Percentiles rank a stretch among this genome's conserved stretches.
phyloP scores from a whole-genome alignment of 140 eudicot genomes.

The Senecio squalidus region DNA sequence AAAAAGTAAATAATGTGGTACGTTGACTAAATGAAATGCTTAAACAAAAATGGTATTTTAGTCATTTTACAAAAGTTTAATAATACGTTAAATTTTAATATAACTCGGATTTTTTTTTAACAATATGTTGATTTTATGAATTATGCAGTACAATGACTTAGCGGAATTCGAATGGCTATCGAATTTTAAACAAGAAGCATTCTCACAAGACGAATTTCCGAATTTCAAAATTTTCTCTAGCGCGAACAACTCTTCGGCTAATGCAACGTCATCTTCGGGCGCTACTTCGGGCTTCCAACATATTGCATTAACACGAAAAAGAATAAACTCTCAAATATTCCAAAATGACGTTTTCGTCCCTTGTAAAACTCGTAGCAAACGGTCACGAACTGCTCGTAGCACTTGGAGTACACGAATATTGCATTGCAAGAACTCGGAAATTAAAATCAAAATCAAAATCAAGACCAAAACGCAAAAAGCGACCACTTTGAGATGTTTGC shows the following conservation, averaged over 20 bases:
- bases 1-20: no score
- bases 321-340: conserved; percentile 28
- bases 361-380: conserved; percentile 42
- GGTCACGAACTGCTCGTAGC: conserved; percentile 38
- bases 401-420: conserved; percentile 38
- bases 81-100: no score
- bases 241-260: conserved; percentile 16
- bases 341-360: conserved; percentile 32
- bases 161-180: conserved; percentile 56
- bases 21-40: background rate
- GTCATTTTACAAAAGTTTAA: no score
- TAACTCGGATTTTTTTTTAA: background rate
- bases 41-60: no score
- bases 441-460: conserved; percentile 7
- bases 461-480: background rate
- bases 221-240: conserved; percentile 21
- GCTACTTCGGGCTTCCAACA: background rate
- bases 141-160: conserved; percentile 42
- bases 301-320: no score
- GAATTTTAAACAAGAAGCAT: conserved; percentile 39
- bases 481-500: conserved; percentile 27
- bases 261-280: conserved; percentile 28
- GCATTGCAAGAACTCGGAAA: conserved; percentile 11
- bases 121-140: background rate
- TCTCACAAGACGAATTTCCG: conserved; percentile 36